These are phyloP conservation scores for Globisporangium orthogonon DNA, from an alignment of 352 stramenopile species.

Conservation along the genomic window DNA sequence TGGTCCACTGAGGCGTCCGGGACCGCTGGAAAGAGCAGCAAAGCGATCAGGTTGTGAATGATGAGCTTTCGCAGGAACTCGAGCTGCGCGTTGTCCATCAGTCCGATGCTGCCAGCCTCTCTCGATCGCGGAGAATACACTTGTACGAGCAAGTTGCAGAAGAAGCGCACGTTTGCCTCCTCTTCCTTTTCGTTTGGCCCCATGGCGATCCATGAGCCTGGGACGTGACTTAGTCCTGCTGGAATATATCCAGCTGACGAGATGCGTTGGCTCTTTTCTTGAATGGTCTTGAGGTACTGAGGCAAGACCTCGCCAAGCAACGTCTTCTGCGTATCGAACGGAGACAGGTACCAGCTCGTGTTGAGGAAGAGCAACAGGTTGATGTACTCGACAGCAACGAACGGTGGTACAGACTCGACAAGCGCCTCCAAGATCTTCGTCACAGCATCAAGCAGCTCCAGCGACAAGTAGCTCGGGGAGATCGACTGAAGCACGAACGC, in stretches of 20 bases:
- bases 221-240: slow-evolving; percentile 5
- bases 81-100: slow-evolving; percentile 28
- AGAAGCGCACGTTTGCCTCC: slow-evolving; percentile 62
- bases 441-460: slow-evolving; percentile 50
- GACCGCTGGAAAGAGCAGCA: slow-evolving; percentile 43
- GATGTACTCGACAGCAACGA: slow-evolving; percentile 38
- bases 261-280: slow-evolving; percentile 10
- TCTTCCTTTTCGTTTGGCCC: background rate
- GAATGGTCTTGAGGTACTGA: slow-evolving; percentile 48
- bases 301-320: slow-evolving; percentile 55
- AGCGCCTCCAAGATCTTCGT: slow-evolving; percentile 57
- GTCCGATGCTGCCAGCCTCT: slow-evolving; percentile 18
- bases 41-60: slow-evolving; percentile 63
- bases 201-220: slow-evolving; percentile 3
- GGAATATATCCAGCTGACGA: background rate
- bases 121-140: slow-evolving; percentile 32
- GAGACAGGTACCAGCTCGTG: slow-evolving; percentile 71
- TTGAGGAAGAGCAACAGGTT: slow-evolving; percentile 72
- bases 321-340: slow-evolving; percentile 70
- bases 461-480: slow-evolving; percentile 64
- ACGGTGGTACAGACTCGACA: slow-evolving; percentile 25
- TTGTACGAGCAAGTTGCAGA: slow-evolving; percentile 72
- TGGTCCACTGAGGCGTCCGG: slow-evolving; percentile 27
- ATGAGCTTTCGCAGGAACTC: slow-evolving; percentile 41
- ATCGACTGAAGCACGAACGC: slow-evolving; percentile 71